phyloP scores from a whole-genome alignment of 2,329 filamentous ascomycete species.

The Leptographium radiaticola region DNA sequence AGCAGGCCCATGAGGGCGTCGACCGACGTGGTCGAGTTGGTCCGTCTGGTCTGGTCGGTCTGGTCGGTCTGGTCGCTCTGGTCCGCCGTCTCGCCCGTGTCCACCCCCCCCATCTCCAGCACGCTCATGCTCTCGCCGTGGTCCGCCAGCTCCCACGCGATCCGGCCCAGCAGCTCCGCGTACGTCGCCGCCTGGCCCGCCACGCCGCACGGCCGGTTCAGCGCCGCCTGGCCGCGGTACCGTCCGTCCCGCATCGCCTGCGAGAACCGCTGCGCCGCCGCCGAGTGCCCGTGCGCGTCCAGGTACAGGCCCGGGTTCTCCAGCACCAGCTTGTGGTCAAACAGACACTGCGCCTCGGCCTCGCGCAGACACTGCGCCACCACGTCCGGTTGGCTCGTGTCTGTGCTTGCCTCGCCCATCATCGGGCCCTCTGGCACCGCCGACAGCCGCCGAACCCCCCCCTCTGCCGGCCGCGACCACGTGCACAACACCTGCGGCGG shows the following conservation, averaged over 20 bases:
- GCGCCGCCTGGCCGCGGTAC: slow-evolving; percentile 14
- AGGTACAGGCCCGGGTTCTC: slow-evolving; percentile 15
- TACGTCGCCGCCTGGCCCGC: slow-evolving; percentile 12
- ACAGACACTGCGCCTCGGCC: slow-evolving; percentile 16
- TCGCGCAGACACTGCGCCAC: slow-evolving; percentile 14
- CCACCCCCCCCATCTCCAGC: slow-evolving; percentile 17
- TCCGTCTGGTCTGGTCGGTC: no score
- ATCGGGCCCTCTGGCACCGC: slow-evolving; percentile 6
- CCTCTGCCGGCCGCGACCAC: slow-evolving; percentile 6
- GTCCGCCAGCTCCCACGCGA: slow-evolving; percentile 19
- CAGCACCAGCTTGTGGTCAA: slow-evolving; percentile 18
- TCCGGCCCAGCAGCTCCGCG: slow-evolving; percentile 17
- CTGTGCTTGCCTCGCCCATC: slow-evolving; percentile 1
- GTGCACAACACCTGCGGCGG: slow-evolving; percentile 15
- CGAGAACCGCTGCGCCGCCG: slow-evolving; percentile 11
- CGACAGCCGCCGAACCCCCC: slow-evolving; percentile 4
- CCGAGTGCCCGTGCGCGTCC: slow-evolving; percentile 12
- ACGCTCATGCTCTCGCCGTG: slow-evolving; percentile 13
- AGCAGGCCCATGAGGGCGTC: slow-evolving; percentile 16
- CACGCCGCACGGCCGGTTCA: slow-evolving; percentile 11
- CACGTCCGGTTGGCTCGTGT: slow-evolving; percentile 7
- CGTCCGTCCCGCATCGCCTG: slow-evolving; percentile 16
- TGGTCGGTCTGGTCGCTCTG: no score
- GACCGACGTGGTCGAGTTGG: slow-evolving; percentile 9
- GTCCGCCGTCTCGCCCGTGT: slow-evolving; percentile 9